Conservation (phyloP, 75 land plant species). For the Isoetes taiwanensis region DNA sequence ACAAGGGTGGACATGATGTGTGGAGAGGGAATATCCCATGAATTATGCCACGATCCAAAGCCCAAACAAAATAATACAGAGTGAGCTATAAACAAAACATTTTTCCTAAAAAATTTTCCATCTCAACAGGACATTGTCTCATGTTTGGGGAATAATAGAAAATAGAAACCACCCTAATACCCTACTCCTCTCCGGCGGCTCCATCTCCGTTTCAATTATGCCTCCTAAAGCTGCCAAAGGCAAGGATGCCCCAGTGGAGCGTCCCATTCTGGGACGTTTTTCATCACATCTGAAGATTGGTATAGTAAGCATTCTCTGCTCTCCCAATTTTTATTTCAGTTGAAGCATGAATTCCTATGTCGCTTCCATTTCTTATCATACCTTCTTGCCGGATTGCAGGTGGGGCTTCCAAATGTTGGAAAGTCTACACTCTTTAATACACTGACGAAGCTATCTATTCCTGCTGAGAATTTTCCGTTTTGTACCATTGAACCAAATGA, state of each 20-base stretch:
- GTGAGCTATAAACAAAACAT: too few relatives aligned
- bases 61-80: too few relatives aligned
- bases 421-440: slow-evolving; percentile 98
- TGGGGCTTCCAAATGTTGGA: slow-evolving; percentile 97
- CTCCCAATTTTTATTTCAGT: not conserved
- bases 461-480: slow-evolving; percentile 94
- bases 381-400: slow-evolving; percentile 25
- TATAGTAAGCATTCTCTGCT: slow-evolving; percentile 36
- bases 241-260: slow-evolving; percentile 74
- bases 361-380: not conserved
- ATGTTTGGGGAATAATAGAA: too few relatives aligned
- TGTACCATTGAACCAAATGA: slow-evolving; percentile 99
- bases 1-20: too few relatives aligned
- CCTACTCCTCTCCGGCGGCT: too few relatives aligned
- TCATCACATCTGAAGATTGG: slow-evolving; percentile 98
- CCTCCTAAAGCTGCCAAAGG: slow-evolving; percentile 81
- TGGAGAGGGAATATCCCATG: too few relatives aligned
- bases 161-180: too few relatives aligned
- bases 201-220: too few relatives aligned
- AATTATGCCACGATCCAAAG: too few relatives aligned
- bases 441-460: slow-evolving; percentile 87
- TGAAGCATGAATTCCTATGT: not conserved
- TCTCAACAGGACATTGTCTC: too few relatives aligned
- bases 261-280: slow-evolving; percentile 91
- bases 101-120: too few relatives aligned